Conservation (phyloP, 306 rosid species). For the Ormosia semicastrata region DNA sequence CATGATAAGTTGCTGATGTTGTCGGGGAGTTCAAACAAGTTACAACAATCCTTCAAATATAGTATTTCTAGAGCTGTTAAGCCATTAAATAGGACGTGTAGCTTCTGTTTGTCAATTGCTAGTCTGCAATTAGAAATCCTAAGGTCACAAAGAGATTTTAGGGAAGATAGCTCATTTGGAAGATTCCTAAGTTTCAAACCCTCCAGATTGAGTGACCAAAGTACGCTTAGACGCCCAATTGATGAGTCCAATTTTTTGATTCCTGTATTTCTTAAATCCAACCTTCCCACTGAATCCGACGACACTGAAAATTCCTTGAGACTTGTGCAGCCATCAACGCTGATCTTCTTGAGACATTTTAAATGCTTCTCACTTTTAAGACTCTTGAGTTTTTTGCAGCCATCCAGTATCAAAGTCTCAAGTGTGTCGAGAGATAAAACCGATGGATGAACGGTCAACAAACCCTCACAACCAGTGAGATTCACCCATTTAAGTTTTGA, state of each 20-base stretch:
- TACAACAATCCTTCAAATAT: neutral
- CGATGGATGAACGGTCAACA: neutral
- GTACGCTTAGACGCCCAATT: neutral
- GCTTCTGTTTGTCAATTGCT: neutral
- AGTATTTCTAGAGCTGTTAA: fast-evolving
- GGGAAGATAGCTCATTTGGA: neutral
- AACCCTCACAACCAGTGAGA: neutral
- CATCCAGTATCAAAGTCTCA: neutral
- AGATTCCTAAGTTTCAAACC: neutral
- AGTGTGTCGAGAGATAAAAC: neutral
- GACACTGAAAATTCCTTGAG: neutral
- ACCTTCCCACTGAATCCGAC: neutral
- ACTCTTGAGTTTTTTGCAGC: neutral
- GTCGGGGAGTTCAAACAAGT: neutral
- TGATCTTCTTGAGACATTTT: neutral
- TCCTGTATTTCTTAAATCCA: neutral
- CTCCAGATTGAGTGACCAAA: neutral
- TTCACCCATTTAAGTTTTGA: neutral
- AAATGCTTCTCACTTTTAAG: neutral
- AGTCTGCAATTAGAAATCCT: neutral
- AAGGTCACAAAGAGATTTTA: neutral
- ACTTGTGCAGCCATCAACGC: neutral
- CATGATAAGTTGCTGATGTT: neutral
- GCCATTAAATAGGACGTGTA: neutral
- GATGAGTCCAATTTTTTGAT: neutral